phyloP scores from a whole-genome alignment of 805 yeast genomes.

The Saccharomycopsis schoenii region DNA sequence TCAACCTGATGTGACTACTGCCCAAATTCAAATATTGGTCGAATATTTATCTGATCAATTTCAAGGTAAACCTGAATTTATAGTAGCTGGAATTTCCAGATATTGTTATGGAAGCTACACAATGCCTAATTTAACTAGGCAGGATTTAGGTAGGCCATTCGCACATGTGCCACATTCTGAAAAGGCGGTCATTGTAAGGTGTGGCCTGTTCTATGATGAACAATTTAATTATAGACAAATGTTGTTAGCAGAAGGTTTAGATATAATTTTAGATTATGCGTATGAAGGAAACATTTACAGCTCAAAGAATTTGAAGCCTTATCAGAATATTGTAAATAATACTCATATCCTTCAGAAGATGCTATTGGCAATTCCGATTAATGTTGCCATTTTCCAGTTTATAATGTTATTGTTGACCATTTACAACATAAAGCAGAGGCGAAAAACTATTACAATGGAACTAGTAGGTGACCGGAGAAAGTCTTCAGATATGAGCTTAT shows the following conservation, averaged over 20 bases:
- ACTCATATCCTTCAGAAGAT: conserved; percentile 24
- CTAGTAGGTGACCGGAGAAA: conserved; percentile 32
- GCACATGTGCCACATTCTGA: background rate
- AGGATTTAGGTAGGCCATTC: background rate
- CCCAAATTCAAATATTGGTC: conserved; percentile 37
- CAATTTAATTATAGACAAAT: conserved; percentile 33
- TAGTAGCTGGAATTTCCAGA: conserved; percentile 31
- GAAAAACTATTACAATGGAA: conserved; percentile 21
- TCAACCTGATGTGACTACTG: conserved; percentile 33
- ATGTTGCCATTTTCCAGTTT: conserved; percentile 24
- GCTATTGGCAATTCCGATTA: conserved; percentile 20
- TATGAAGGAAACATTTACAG: conserved; percentile 24
- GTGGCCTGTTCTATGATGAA: background rate
- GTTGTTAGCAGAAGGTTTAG: conserved; percentile 32
- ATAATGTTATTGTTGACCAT: conserved; percentile 25
- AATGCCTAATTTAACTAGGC: background rate
- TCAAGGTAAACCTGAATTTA: conserved; percentile 38
- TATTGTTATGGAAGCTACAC: conserved; percentile 33
- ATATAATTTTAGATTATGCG: conserved; percentile 40
- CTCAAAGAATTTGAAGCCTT: conserved; percentile 21
- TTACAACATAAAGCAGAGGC: background rate
- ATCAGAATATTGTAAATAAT: conserved; percentile 20
- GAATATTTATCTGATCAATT: conserved; percentile 39
- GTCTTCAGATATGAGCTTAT: conserved; percentile 23
- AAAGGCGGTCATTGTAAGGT: background rate